Evolutionary conservation across 2,329 filamentous ascomycete genomes (phyloP), one percentile per base, ranked within the genome.

Genomic region (Aphanoascus verrucosus): DNA sequence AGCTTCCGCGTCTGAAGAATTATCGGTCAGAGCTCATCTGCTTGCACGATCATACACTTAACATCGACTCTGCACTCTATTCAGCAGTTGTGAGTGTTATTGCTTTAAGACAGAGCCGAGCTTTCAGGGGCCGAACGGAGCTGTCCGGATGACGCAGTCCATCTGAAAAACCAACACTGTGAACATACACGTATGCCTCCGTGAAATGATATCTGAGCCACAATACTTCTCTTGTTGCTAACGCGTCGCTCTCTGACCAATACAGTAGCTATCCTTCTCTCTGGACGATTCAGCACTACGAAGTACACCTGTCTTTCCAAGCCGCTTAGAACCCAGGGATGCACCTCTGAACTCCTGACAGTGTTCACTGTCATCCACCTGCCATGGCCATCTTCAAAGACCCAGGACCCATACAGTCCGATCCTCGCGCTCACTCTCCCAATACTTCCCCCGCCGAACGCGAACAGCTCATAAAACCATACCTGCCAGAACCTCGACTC

Each of bases 401-500:
- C 7, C 42, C 42, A 38, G 49, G 41, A 8, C 49, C 41, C 4
- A 12, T 37, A 51, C 49, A 41, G 40, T 17, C 49, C 31, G 49
- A 52, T 46, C 15, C 49, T 28, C 49, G 41, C 7, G 32, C 7
- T n/a, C 49, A 45, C 17, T 28, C 40, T 32, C 9, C 37, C 42
- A 65, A 69, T 50, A 67, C 79, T 34, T 67, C 67, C 35, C 61
- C 65, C 17, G 60, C 70, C 50, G 72, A 80, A 55, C 76, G 78
- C 48, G 77, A 78, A 61, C 67, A 67, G 35, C 65, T 80, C 41
- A 46, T 80, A 44, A 74, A 74, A 56, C 71, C 72, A 40, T 79
- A 78, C 58, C 72, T 81, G 1, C 78, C 78, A 11, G 66, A 73
- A n/a, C 69, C 74, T 15, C 59, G 67, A 32, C 56, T 59, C 51